Conservation (phyloP, 257 asterid species). For the Solanum corneliomulleri region DNA sequence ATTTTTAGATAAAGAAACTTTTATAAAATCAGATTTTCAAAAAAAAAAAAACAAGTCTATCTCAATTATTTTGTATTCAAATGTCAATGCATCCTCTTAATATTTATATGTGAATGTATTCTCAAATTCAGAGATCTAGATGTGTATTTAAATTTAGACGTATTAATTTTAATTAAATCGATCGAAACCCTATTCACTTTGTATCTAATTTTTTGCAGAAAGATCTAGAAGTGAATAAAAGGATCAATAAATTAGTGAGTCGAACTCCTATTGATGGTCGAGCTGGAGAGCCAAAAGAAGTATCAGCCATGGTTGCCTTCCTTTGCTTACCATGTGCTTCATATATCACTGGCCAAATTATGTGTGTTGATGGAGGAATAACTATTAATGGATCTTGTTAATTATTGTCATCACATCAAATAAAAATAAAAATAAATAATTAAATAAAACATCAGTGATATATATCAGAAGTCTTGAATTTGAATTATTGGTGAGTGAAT, state of each 20-base stretch:
- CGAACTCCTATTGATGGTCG: slow-evolving; percentile 11
- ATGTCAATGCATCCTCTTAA: neutral
- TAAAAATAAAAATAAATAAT: neutral
- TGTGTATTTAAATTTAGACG: too few species aligned
- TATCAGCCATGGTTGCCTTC: neutral
- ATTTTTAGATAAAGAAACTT: neutral
- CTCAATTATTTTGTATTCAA: neutral
- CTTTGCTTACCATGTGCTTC: neutral
- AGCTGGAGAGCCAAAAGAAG: neutral
- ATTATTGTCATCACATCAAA: neutral
- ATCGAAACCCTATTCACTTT: neutral
- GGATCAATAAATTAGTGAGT: neutral
- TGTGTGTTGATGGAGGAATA: neutral
- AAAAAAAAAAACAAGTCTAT: neutral
- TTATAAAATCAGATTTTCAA: neutral
- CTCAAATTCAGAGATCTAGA: too few species aligned
- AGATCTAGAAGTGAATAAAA: neutral
- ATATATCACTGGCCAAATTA: neutral
- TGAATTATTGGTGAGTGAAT: neutral
- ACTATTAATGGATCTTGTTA: neutral
- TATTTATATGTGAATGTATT: too few species aligned
- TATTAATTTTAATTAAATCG: neutral
- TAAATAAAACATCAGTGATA: neutral
- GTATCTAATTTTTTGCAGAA: neutral
- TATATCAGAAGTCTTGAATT: neutral